Conservation (phyloP, 805 yeast genomes). For the Hyphopichia homilentoma region DNA sequence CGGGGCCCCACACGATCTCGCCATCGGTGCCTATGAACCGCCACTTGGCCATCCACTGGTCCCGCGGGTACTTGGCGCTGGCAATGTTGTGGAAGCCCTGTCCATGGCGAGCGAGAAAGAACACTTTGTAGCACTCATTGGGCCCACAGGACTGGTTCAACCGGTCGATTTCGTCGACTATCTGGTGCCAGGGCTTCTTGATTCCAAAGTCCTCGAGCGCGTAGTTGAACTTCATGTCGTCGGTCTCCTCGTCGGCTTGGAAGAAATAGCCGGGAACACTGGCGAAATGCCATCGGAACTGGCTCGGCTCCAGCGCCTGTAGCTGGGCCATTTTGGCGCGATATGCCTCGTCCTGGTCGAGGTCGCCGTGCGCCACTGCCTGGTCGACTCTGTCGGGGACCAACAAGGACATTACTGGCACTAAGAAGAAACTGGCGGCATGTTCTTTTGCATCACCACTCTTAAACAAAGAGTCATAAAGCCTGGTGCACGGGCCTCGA, state of each 20-base stretch:
- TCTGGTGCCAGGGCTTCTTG: constrained; percentile 32
- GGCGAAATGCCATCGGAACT: constrained; percentile 38
- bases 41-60: constrained; percentile 55
- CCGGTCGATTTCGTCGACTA: constrained; percentile 21
- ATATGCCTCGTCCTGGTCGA: constrained; percentile 17
- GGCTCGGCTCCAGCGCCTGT: no score
- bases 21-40: constrained; percentile 49
- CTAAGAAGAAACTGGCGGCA: no score
- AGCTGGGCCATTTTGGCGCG: constrained; percentile 6
- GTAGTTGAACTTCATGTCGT: constrained; percentile 44
- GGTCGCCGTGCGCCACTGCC: constrained; percentile 29
- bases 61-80: constrained; percentile 46
- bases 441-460: no score
- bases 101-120: constrained; percentile 62
- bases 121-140: constrained; percentile 39
- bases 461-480: no score
- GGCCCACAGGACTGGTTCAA: constrained; percentile 27
- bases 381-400: constrained; percentile 28
- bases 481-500: no score
- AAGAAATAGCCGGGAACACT: constrained; percentile 45
- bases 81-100: constrained; percentile 61
- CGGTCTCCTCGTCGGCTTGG: constrained; percentile 39
- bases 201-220: constrained; percentile 42
- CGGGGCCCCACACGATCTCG: constrained; percentile 52
- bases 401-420: constrained; percentile 23